These are phyloP conservation scores for Naganishia sp. DNA, from an alignment of 1,284 basidiomycete genomes.

Conservation along the genomic window DNA sequence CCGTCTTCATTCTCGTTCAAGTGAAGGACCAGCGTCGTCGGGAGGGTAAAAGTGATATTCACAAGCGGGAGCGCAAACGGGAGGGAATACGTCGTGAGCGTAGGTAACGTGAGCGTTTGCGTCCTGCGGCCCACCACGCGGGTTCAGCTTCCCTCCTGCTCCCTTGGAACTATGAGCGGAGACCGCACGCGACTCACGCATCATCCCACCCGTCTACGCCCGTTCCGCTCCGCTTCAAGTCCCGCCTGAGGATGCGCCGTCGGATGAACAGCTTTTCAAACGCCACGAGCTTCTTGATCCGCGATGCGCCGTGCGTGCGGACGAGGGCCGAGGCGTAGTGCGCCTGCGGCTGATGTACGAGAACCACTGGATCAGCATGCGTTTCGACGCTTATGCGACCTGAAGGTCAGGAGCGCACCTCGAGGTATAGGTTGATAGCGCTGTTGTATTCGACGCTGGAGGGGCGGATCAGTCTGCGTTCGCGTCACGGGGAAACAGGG, in stretches of 20 bases:
- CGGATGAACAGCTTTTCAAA: conserved; percentile 30
- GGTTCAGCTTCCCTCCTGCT: background rate
- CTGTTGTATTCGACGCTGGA: conserved; percentile 33
- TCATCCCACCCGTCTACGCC: conserved; percentile 31
- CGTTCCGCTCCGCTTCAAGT: conserved; percentile 11
- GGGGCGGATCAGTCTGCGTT: background rate
- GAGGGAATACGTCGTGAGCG: conserved; percentile 28
- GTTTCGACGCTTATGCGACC: background rate
- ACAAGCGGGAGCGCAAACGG: conserved; percentile 30
- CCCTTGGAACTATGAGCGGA: background rate
- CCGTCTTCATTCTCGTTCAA: conserved; percentile 32
- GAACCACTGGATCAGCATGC: background rate
- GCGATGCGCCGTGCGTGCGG: conserved; percentile 29
- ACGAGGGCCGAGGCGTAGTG: conserved; percentile 30
- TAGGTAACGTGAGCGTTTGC: conserved; percentile 28
- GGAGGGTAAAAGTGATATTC: conserved; percentile 29
- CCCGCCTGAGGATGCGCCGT: background rate
- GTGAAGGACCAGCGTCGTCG: conserved; percentile 24
- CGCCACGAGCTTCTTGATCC: conserved; percentile 31
- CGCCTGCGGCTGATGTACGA: conserved; percentile 26
- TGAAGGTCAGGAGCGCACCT: conserved; percentile 8
- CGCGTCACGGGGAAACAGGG: background rate
- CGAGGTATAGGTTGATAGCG: conserved; percentile 31
- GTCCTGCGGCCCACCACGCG: background rate
- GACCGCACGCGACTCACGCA: conserved; percentile 8